Conservation (phyloP, 2,329 filamentous ascomycete species). For the Ampelomyces quisqualis region DNA sequence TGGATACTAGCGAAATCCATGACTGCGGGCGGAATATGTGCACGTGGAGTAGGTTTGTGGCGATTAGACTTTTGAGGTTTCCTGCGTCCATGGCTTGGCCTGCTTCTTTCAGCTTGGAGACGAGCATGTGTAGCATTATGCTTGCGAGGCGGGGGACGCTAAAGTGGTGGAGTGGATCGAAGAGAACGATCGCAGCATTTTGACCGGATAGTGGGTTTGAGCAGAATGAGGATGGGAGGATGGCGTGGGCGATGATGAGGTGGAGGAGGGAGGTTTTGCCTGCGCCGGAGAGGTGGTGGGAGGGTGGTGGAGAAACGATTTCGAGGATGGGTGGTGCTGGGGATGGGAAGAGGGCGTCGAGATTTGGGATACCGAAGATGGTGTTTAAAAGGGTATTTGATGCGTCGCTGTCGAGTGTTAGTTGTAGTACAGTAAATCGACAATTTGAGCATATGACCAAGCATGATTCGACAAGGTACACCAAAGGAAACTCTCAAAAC, state of each 20-base stretch:
- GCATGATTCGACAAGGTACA: too few relatives aligned
- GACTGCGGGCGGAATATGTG: constrained; percentile 60
- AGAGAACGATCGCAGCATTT: constrained; percentile 49
- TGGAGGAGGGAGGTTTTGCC: constrained; percentile 64
- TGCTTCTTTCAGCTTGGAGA: not conserved
- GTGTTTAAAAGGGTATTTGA: not conserved
- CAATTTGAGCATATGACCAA: too few relatives aligned
- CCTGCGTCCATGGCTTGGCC: not conserved
- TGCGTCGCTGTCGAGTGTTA: constrained; percentile 2
- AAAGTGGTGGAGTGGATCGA: constrained; percentile 60
- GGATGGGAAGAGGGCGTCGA: constrained; percentile 46
- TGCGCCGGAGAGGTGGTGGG: constrained; percentile 45
- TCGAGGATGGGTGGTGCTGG: constrained; percentile 47
- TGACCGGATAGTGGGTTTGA: constrained; percentile 46
- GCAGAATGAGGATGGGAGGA: constrained; percentile 48
- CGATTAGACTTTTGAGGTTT: constrained; percentile 33
- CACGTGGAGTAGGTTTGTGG: constrained; percentile 53
- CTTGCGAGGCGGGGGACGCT: constrained; percentile 51
- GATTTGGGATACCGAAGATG: constrained; percentile 47
- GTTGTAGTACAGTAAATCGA: too few relatives aligned
- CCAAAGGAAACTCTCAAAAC: too few relatives aligned
- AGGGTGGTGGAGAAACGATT: constrained; percentile 50
- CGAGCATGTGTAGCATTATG: constrained; percentile 32
- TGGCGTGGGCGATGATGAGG: constrained; percentile 53
- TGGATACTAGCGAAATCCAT: constrained; percentile 52